Evolutionary conservation across 371 early-diverging fungal species (phyloP).

Genomic region (Lichtheimia hyalospora): DNA sequence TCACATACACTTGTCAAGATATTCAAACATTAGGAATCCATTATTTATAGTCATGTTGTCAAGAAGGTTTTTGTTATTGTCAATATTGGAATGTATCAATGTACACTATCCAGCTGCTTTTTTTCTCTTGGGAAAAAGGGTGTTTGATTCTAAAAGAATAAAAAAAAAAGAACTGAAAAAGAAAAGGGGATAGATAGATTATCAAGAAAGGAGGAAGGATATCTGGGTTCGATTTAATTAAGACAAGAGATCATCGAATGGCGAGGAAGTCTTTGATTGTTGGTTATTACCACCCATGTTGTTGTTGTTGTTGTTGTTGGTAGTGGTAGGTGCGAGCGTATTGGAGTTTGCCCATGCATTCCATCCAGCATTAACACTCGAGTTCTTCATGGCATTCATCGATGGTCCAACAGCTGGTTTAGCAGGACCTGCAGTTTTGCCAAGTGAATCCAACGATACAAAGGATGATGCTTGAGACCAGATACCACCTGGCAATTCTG

Average conservation of each 20-base stretch:
- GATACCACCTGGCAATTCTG: conserved; percentile 38
- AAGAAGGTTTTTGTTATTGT: no score
- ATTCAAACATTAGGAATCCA: no score
- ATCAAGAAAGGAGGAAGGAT: background rate
- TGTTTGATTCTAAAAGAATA: background rate
- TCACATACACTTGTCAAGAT: no score
- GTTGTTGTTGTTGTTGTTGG: conserved; percentile 11
- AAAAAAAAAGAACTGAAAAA: background rate
- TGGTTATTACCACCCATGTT: conserved; percentile 6
- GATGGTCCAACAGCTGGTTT: conserved; percentile 51
- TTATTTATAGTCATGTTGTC: no score
- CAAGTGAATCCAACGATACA: conserved; percentile 59
- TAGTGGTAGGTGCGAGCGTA: conserved; percentile 6
- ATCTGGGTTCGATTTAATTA: conserved; percentile 14
- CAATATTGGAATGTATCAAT: no score
- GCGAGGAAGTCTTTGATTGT: conserved; percentile 11
- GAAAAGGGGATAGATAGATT: background rate
- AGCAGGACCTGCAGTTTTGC: conserved; percentile 34
- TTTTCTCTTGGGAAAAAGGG: background rate
- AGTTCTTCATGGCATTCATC: conserved; percentile 59
- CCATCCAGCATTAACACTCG: conserved; percentile 41
- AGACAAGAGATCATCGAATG: conserved; percentile 45
- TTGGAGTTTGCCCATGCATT: conserved; percentile 37
- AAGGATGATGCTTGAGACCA: conserved; percentile 62
- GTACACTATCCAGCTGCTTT: background rate